Evolutionary conservation across 345 rosid species (phyloP).

Genomic region (Boechera stricta): DNA sequence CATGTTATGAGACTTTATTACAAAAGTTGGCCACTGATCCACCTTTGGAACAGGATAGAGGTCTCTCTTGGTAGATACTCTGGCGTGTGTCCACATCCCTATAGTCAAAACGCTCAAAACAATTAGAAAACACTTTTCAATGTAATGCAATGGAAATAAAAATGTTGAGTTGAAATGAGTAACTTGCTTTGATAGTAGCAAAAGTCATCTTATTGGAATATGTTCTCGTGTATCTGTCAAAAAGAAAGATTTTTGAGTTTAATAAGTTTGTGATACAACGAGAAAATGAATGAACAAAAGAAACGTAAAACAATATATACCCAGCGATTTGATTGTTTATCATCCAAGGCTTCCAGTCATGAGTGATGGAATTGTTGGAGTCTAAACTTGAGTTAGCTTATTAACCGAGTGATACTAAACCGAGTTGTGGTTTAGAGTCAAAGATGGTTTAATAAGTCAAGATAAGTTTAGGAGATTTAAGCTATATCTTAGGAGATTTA

Average conservation of each 20-base stretch:
- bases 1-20: not conserved
- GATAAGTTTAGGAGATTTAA: too few relatives aligned
- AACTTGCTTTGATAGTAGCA: constrained; percentile 69
- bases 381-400: too few relatives aligned
- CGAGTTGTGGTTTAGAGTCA: too few relatives aligned
- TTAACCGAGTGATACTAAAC: too few relatives aligned
- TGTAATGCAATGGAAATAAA: too few relatives aligned
- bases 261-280: too few relatives aligned
- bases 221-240: constrained; percentile 60
- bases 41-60: constrained; percentile 29
- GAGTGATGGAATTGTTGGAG: constrained; percentile 48
- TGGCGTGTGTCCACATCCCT: constrained; percentile 39
- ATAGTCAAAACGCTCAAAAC: not conserved
- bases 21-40: constrained; percentile 32
- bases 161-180: not conserved
- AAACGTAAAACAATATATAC: not conserved
- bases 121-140: too few relatives aligned
- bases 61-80: constrained; percentile 22
- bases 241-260: too few relatives aligned
- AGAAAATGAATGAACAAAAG: not conserved
- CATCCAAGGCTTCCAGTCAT: constrained; percentile 63
- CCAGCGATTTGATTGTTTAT: constrained; percentile 54
- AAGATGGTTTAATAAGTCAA: too few relatives aligned
- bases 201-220: constrained; percentile 50
- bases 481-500: too few relatives aligned